Evolutionary conservation across 2,329 filamentous ascomycete genomes (phyloP).

Genomic region (Alternaria conjuncta): DNA sequence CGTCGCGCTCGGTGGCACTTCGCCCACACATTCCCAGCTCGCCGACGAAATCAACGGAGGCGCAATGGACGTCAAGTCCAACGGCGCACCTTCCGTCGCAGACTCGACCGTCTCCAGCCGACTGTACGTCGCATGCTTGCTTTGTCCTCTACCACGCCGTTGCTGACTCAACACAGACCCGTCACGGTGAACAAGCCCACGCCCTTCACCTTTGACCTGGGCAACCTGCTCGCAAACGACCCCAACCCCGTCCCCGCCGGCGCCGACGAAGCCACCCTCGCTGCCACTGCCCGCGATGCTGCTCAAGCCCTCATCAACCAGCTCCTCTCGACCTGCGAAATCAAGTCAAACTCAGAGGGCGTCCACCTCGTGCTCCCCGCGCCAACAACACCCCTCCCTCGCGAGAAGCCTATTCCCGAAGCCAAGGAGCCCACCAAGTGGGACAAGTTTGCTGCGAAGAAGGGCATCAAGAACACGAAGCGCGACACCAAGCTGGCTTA

Average conservation of each 20-base stretch:
- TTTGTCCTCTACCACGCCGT: neutral
- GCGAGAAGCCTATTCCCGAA: conserved; percentile 88
- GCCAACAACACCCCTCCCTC: conserved; percentile 73
- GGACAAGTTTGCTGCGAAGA: conserved; percentile 95
- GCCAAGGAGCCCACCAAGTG: conserved; percentile 88
- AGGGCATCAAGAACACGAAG: conserved; percentile 91
- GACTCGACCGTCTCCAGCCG: conserved; percentile 41
- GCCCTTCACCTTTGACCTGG: conserved; percentile 90
- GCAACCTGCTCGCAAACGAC: conserved; percentile 84
- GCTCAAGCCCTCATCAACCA: conserved; percentile 94
- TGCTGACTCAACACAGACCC: conserved; percentile 26
- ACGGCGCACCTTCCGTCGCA: conserved; percentile 38
- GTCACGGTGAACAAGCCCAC: conserved; percentile 71
- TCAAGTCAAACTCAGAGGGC: conserved; percentile 70
- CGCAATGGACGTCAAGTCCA: conserved; percentile 43
- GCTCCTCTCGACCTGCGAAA: conserved; percentile 84
- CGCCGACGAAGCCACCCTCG: conserved; percentile 69
- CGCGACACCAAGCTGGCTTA: conserved; percentile 82
- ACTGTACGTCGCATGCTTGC: conserved; percentile 32
- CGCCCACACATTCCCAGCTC: conserved; percentile 35
- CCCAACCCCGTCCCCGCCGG: conserved; percentile 77
- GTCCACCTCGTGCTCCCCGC: conserved; percentile 81
- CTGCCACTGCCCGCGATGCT: conserved; percentile 80
- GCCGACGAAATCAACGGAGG: conserved; percentile 38
- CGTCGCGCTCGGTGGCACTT: conserved; percentile 24